These are phyloP conservation scores for Scolecobasidium constrictum DNA, from an alignment of 2,329 filamentous ascomycete genomes.

Conservation along the genomic window DNA sequence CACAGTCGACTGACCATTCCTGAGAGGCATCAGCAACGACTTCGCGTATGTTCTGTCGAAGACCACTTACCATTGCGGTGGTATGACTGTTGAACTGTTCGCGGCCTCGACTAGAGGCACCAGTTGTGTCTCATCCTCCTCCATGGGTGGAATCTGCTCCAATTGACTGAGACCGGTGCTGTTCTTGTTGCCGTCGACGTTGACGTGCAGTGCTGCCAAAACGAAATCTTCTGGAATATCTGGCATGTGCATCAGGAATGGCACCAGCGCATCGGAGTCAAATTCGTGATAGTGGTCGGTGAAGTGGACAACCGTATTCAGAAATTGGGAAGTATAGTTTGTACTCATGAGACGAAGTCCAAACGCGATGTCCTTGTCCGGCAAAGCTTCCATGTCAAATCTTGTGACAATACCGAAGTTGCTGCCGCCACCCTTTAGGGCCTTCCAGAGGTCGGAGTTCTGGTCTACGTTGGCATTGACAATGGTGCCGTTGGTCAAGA, in stretches of 20 bases:
- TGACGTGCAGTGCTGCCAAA: neutral
- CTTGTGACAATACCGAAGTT: conserved; percentile 27
- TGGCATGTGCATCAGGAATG: neutral
- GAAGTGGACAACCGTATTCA: neutral
- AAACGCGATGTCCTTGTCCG: too few species aligned
- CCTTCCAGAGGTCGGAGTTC: conserved; percentile 17
- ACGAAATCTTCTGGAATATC: neutral
- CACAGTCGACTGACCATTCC: too few species aligned
- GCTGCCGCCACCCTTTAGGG: conserved; percentile 24
- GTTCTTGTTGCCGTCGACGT: neutral
- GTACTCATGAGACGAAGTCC: neutral
- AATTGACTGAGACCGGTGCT: neutral
- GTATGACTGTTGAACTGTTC: too few species aligned
- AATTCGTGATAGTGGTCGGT: neutral
- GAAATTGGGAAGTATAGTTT: neutral
- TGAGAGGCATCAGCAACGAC: too few species aligned
- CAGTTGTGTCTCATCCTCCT: too few species aligned
- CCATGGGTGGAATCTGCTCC: neutral
- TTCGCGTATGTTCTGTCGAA: too few species aligned
- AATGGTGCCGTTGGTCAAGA: conserved; percentile 21
- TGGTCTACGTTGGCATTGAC: conserved; percentile 18
- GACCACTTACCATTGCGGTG: too few species aligned
- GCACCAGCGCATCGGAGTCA: neutral
- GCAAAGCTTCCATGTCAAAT: conserved; percentile 11
- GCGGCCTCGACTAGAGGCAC: too few species aligned